phyloP scores from a whole-genome alignment of 2,329 filamentous ascomycete genomes.

The Nigrospora osmanthi region DNA sequence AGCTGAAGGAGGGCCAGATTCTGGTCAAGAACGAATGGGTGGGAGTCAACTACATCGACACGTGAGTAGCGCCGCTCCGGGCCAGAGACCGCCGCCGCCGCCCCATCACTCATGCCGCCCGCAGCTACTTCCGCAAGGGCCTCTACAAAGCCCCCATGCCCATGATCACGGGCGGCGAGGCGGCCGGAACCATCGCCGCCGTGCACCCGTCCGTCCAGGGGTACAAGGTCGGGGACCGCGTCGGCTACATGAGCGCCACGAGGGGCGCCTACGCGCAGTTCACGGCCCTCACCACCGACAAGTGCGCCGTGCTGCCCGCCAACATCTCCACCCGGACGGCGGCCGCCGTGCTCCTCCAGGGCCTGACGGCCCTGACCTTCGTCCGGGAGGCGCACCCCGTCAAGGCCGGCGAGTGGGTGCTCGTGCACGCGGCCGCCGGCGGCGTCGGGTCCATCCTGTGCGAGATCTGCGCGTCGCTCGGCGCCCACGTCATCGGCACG shows the following conservation, averaged over 20 bases:
- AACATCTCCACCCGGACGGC: conserved; percentile 53
- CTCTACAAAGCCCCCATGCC: conserved; percentile 68
- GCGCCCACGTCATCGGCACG: conserved; percentile 73
- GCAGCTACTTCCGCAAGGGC: conserved; percentile 74
- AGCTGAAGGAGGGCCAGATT: conserved; percentile 60
- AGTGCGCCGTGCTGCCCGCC: conserved; percentile 56
- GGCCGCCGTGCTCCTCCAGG: conserved; percentile 68
- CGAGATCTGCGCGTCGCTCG: conserved; percentile 65
- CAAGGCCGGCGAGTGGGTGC: conserved; percentile 68
- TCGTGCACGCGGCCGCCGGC: conserved; percentile 81
- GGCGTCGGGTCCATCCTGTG: conserved; percentile 70
- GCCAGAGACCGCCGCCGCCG: neutral
- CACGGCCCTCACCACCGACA: conserved; percentile 41
- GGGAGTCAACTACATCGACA: conserved; percentile 88
- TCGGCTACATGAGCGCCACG: conserved; percentile 54
- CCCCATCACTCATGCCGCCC: neutral
- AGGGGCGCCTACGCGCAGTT: conserved; percentile 48
- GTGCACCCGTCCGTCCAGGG: conserved; percentile 36
- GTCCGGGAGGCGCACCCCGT: conserved; percentile 71
- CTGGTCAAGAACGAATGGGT: conserved; percentile 74
- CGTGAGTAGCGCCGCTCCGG: conserved; percentile 28
- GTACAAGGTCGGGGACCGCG: conserved; percentile 60
- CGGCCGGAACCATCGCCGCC: conserved; percentile 61
- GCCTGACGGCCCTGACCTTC: conserved; percentile 73
- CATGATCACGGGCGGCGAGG: conserved; percentile 73